phyloP scores from a whole-genome alignment of 108 stramenopile species.

The Stephanodiscus minutulus region DNA sequence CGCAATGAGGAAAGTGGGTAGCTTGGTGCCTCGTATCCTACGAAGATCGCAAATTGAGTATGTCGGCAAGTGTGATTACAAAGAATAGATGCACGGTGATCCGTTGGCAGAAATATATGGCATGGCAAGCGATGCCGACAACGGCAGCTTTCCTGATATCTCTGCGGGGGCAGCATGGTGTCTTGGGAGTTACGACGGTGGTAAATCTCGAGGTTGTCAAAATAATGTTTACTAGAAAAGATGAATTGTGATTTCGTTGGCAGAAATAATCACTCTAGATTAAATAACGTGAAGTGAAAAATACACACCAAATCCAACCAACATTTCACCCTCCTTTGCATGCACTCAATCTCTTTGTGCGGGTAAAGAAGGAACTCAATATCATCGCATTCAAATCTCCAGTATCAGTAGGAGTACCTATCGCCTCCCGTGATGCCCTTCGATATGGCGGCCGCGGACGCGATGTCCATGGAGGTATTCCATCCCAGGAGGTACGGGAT shows the following conservation, averaged over 20 bases:
- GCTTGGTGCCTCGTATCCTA: no score
- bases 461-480: conserved; percentile 60
- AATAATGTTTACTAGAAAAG: background rate
- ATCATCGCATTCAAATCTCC: background rate
- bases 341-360: background rate
- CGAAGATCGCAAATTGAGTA: no score
- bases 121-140: no score
- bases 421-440: conserved; percentile 18
- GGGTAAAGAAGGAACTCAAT: background rate
- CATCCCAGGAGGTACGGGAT: conserved; percentile 64
- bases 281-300: background rate
- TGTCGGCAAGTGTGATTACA: no score
- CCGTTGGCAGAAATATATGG: no score
- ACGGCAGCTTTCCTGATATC: no score
- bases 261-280: background rate
- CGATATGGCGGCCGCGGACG: conserved; percentile 27
- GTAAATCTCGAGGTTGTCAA: no score
- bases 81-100: no score
- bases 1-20: no score
- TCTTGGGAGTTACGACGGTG: no score
- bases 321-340: background rate
- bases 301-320: background rate
- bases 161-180: no score
- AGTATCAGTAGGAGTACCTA: conserved; percentile 1
- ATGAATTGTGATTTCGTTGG: background rate